Percentiles rank a stretch among this genome's conserved stretches.
phyloP scores from a whole-genome alignment of 2,329 filamentous ascomycete species.

The Arthrobotrys iridis region DNA sequence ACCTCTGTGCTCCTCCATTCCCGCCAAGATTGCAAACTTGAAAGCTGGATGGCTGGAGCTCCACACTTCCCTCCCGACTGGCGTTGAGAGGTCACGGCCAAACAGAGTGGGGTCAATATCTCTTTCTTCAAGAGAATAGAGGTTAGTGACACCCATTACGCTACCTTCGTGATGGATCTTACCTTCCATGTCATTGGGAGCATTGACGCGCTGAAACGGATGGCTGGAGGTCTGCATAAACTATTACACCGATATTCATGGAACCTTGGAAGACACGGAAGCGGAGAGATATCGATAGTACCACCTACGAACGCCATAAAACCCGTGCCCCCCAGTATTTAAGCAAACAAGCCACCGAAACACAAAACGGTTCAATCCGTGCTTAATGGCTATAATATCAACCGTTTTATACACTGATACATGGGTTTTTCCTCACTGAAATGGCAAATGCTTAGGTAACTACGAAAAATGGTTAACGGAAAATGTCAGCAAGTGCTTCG shows the following conservation, averaged over 20 bases:
- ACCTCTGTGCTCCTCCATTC: slow-evolving; percentile 18
- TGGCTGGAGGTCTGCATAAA: background rate
- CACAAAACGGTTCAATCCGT: background rate
- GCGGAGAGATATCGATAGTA: slow-evolving; percentile 37
- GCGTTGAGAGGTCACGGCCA: slow-evolving; percentile 12
- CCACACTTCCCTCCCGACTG: slow-evolving; percentile 27
- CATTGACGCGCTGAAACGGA: slow-evolving; percentile 3
- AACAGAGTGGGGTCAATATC: slow-evolving; percentile 22
- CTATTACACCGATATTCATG: background rate
- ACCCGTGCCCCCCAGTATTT: background rate
- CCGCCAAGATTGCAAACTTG: background rate
- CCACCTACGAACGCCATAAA: background rate
- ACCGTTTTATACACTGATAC: slow-evolving; percentile 10
- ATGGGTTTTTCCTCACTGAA: background rate
- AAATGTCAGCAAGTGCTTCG: too few relatives aligned
- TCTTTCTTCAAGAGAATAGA: background rate
- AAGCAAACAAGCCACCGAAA: slow-evolving; percentile 15
- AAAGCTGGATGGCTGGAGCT: slow-evolving; percentile 10
- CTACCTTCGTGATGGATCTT: background rate
- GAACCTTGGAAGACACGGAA: slow-evolving; percentile 18
- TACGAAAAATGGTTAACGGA: too few relatives aligned
- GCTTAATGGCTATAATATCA: slow-evolving; percentile 6
- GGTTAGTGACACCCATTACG: background rate
- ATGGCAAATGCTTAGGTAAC: background rate
- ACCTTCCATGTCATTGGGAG: background rate